phyloP scores from a whole-genome alignment of 140 eudicot species.

The Bidens hawaiensis region DNA sequence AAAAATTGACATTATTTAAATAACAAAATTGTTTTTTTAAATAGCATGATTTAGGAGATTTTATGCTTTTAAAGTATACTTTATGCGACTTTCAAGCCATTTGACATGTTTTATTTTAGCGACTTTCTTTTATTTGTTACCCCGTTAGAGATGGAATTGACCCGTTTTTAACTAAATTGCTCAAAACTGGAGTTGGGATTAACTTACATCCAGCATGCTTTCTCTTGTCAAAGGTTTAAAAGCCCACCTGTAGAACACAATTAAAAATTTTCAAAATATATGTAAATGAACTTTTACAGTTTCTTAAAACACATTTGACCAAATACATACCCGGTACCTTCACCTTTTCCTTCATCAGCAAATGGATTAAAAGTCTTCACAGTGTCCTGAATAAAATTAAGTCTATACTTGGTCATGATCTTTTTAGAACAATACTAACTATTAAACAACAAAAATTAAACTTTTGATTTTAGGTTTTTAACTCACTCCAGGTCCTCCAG shows the following conservation, averaged over 20 bases:
- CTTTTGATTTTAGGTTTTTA: slow-evolving; percentile 11
- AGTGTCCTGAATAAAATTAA: slow-evolving; percentile 55
- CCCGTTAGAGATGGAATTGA: not conserved
- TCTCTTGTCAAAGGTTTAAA: slow-evolving; percentile 86
- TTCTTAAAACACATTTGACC: not conserved
- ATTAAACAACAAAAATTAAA: not conserved
- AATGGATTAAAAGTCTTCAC: slow-evolving; percentile 84
- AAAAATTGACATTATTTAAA: not conserved
- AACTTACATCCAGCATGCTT: slow-evolving; percentile 72
- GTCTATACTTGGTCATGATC: not conserved
- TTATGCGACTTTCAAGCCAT: not conserved
- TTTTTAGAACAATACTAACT: not conserved
- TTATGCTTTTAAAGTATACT: not conserved
- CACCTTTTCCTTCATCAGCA: slow-evolving; percentile 73
- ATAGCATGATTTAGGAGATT: too few species aligned
- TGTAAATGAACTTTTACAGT: not conserved
- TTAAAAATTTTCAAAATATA: not conserved
- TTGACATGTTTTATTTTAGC: not conserved
- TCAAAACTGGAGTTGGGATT: slow-evolving; percentile 6
- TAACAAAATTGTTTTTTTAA: too few species aligned
- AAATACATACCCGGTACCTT: slow-evolving; percentile 90
- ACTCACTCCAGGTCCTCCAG: slow-evolving; percentile 97
- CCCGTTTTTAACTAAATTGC: not conserved
- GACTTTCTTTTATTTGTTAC: not conserved
- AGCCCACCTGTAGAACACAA: slow-evolving; percentile 66